Percentiles rank a stretch among this genome's conserved stretches.
phyloP scores from a whole-genome alignment of 2,329 filamentous ascomycete genomes.

The Aspergillus aculeatinus region DNA sequence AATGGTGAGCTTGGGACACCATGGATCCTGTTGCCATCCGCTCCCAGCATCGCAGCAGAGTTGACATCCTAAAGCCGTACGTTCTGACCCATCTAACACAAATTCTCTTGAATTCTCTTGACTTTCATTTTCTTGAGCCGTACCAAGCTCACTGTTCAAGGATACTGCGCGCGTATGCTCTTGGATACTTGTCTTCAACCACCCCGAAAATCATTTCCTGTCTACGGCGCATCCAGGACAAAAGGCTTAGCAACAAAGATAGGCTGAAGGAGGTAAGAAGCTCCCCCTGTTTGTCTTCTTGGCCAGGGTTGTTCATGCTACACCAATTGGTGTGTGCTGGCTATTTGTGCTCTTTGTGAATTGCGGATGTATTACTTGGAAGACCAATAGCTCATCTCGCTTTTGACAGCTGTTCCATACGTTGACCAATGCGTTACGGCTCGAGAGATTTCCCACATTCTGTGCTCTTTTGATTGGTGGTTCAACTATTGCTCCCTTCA shows the following conservation, averaged over 20 bases:
- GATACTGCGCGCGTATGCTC: conserved; percentile 47
- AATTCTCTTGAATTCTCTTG: conserved; percentile 3
- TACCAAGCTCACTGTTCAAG: conserved; percentile 21
- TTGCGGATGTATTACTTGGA: not conserved
- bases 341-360: not conserved
- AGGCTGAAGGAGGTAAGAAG: conserved; percentile 39
- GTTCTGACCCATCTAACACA: conserved; percentile 16
- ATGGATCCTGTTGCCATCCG: conserved; percentile 29
- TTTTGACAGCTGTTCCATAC: conserved; percentile 39
- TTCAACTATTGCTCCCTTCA: conserved; percentile 47
- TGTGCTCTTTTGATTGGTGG: conserved; percentile 54
- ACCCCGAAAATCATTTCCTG: conserved; percentile 47
- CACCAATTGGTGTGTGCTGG: not conserved
- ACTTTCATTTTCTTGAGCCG: not conserved
- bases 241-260: conserved; percentile 32
- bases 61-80: conserved; percentile 35
- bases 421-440: conserved; percentile 41
- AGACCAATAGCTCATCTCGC: conserved; percentile 21
- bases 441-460: conserved; percentile 53
- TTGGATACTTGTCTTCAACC: conserved; percentile 50
- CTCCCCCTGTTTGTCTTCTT: not conserved
- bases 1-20: conserved; percentile 21
- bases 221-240: conserved; percentile 34
- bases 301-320: not conserved
- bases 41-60: conserved; percentile 23